Evolutionary conservation across 345 rosid species (phyloP).

Genomic region (Syzygium oleosum): DNA sequence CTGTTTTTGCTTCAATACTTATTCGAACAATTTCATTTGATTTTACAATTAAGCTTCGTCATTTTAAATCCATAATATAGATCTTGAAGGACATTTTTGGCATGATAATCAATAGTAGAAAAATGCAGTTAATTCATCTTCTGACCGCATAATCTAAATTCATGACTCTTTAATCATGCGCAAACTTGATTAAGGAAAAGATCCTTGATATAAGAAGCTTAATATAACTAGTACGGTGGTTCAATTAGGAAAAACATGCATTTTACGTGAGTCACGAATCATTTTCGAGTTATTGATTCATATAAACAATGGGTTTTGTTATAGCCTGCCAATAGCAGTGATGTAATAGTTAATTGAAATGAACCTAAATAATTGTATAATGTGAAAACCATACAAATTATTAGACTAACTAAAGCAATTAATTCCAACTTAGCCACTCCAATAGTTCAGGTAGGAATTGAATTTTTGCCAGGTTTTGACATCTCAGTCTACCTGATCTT

Average conservation of each 20-base stretch:
- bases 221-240: too few species aligned
- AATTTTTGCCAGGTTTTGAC: too few species aligned
- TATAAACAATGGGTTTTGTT: too few species aligned
- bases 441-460: background rate
- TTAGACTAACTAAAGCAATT: too few species aligned
- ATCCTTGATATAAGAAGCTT: too few species aligned
- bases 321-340: too few species aligned
- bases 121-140: background rate
- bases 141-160: background rate
- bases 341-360: too few species aligned
- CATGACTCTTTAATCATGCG: background rate
- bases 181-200: background rate
- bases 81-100: background rate
- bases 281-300: too few species aligned
- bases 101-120: background rate
- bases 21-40: background rate
- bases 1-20: background rate
- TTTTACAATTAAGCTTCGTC: background rate
- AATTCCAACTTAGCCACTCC: background rate
- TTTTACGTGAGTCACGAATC: too few species aligned
- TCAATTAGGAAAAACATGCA: too few species aligned
- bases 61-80: background rate
- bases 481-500: background rate
- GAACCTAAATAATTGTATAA: too few species aligned
- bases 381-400: too few species aligned